Evolutionary conservation across 352 stramenopile species (phyloP).

Genomic region (Phytophthora sojae): DNA sequence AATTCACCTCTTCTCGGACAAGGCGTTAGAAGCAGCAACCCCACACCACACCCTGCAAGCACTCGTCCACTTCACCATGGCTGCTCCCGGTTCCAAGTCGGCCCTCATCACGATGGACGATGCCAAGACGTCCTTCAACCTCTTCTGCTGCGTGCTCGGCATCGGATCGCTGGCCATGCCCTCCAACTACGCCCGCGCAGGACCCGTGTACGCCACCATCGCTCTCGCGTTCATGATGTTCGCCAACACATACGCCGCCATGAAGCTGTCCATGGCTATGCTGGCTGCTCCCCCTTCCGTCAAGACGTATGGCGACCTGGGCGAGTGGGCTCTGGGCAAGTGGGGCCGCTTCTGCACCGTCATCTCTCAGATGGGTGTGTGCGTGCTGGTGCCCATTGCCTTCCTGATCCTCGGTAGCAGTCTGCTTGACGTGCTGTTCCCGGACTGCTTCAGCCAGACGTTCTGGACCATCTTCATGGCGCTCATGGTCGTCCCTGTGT

Average conservation of each 20-base stretch:
- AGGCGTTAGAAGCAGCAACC: not conserved
- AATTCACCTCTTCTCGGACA: slow-evolving; percentile 5
- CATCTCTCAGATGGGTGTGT: slow-evolving; percentile 33
- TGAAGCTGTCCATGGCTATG: slow-evolving; percentile 34
- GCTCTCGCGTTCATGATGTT: slow-evolving; percentile 34
- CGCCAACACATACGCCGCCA: slow-evolving; percentile 32
- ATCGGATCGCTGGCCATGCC: slow-evolving; percentile 32
- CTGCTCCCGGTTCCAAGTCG: not conserved
- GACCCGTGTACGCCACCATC: slow-evolving; percentile 24
- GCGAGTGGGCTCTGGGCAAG: slow-evolving; percentile 30
- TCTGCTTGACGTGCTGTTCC: slow-evolving; percentile 29
- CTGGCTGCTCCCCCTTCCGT: slow-evolving; percentile 27
- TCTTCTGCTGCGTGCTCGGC: slow-evolving; percentile 30
- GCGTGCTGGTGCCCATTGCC: slow-evolving; percentile 24
- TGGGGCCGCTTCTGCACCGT: slow-evolving; percentile 31
- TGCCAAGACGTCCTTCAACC: slow-evolving; percentile 32
- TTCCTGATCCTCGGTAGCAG: slow-evolving; percentile 31
- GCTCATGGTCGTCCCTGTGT: slow-evolving; percentile 21
- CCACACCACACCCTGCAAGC: not conserved
- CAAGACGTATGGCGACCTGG: slow-evolving; percentile 31
- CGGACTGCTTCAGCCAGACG: slow-evolving; percentile 30
- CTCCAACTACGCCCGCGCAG: slow-evolving; percentile 31
- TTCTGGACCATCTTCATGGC: slow-evolving; percentile 43
- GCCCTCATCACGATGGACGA: slow-evolving; percentile 19
- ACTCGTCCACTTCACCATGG: not conserved